Evolutionary conservation across 805 yeast genomes (phyloP).

Genomic region (Ogataea parapolymorpha): DNA sequence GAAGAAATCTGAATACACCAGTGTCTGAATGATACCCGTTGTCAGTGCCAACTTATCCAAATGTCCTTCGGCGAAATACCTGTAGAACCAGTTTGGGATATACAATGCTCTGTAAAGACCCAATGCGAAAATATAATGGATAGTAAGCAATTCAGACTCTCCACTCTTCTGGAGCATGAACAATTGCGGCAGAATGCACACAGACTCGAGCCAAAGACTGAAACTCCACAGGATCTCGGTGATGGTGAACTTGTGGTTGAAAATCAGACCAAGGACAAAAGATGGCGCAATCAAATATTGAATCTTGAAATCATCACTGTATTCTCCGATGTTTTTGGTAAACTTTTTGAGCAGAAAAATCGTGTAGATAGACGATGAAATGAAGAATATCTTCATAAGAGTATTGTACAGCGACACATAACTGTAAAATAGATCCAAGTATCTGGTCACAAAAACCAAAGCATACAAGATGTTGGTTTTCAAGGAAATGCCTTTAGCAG

Average conservation of each 20-base stretch:
- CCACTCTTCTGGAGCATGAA: constrained; percentile 88
- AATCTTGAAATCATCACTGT: constrained; percentile 66
- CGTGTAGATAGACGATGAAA: constrained; percentile 70
- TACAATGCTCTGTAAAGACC: constrained; percentile 88
- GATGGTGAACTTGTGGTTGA: constrained; percentile 61
- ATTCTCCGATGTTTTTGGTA: constrained; percentile 58
- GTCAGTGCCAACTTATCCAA: constrained; percentile 68
- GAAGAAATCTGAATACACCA: constrained; percentile 91
- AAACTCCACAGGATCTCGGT: constrained; percentile 81
- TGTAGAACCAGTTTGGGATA: constrained; percentile 92
- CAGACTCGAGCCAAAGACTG: constrained; percentile 87
- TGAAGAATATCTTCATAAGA: constrained; percentile 77
- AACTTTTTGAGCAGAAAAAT: constrained; percentile 68
- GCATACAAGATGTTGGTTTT: constrained; percentile 84
- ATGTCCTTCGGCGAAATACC: constrained; percentile 62
- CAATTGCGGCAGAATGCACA: constrained; percentile 90
- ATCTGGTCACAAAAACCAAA: constrained; percentile 69
- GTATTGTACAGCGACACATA: constrained; percentile 72
- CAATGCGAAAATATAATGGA: constrained; percentile 90
- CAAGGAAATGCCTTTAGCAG: constrained; percentile 80
- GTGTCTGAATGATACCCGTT: constrained; percentile 84
- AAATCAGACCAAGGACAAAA: constrained; percentile 51
- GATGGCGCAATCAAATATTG: constrained; percentile 68
- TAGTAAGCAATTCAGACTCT: constrained; percentile 80
- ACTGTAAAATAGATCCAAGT: constrained; percentile 56